These are phyloP conservation scores for Pseudogymnoascus sp. DNA, from an alignment of 2,329 filamentous ascomycete genomes.

Conservation along the genomic window DNA sequence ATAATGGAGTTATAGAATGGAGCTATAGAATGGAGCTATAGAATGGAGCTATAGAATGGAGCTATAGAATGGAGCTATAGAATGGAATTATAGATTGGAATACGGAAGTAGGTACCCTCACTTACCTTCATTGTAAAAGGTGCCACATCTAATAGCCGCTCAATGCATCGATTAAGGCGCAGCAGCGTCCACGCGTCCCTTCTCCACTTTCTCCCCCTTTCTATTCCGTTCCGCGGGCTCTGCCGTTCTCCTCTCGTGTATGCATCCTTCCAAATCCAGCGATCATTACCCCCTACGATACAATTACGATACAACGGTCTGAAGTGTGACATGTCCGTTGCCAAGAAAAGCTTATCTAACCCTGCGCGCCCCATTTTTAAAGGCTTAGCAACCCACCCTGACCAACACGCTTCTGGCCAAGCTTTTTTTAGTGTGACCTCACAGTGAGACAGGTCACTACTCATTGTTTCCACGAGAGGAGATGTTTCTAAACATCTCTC, in stretches of 20 bases:
- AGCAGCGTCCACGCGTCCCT: neutral
- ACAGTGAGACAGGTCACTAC: neutral
- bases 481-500: neutral
- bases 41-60: no score
- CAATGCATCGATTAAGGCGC: neutral
- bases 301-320: neutral
- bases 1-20: no score
- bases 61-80: no score
- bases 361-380: neutral
- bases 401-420: neutral
- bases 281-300: neutral
- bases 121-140: neutral
- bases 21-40: no score
- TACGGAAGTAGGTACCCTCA: neutral
- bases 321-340: neutral
- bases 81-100: neutral
- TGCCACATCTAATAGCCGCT: neutral
- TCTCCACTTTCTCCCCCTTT: neutral
- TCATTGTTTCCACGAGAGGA: neutral
- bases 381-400: neutral
- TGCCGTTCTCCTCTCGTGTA: neutral
- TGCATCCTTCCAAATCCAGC: neutral
- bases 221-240: neutral
- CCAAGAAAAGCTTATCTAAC: neutral
- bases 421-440: neutral